Evolutionary conservation across 176 grass and related monocot species (phyloP).

Genomic region (Cenchrus americanus): DNA sequence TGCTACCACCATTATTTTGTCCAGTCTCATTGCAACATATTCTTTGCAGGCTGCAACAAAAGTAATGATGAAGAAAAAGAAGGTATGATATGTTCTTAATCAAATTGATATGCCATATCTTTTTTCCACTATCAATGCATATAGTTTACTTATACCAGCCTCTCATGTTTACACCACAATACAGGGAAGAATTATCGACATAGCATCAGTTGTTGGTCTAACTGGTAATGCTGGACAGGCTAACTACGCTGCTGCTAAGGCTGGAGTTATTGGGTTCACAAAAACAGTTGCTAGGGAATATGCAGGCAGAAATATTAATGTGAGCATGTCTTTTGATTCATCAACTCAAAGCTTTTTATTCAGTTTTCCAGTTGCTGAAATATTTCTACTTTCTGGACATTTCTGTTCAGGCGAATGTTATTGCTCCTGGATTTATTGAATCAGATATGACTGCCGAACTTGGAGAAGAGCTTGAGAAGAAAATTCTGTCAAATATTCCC

Average conservation of each 20-base stretch:
- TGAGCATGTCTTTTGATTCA: slow-evolving; percentile 31
- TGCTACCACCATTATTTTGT: slow-evolving; percentile 6
- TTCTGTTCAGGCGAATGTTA: slow-evolving; percentile 78
- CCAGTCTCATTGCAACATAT: slow-evolving; percentile 28
- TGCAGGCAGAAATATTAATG: slow-evolving; percentile 96
- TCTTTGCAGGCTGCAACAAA: slow-evolving; percentile 90
- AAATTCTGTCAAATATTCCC: slow-evolving; percentile 80
- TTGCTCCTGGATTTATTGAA: slow-evolving; percentile 93
- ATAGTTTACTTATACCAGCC: background rate
- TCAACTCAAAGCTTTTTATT: background rate
- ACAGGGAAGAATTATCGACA: slow-evolving; percentile 91
- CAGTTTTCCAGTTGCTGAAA: slow-evolving; percentile 1
- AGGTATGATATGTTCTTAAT: slow-evolving; percentile 44
- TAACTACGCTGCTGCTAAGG: slow-evolving; percentile 92
- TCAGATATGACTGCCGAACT: slow-evolving; percentile 95
- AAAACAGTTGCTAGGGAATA: slow-evolving; percentile 97
- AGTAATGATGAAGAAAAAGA: slow-evolving; percentile 98
- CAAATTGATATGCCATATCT: slow-evolving; percentile 11
- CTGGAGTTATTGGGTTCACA: slow-evolving; percentile 95
- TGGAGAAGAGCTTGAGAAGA: slow-evolving; percentile 90
- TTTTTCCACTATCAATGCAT: background rate
- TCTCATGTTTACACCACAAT: slow-evolving; percentile 18
- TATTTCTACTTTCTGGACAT: slow-evolving; percentile 15
- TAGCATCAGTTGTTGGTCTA: slow-evolving; percentile 95
- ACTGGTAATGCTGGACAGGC: slow-evolving; percentile 89